Evolutionary conservation across 78 protist genomes (phyloP), one percentile per base, ranked within the genome.

Genomic region (Protostelium mycophagum): DNA sequence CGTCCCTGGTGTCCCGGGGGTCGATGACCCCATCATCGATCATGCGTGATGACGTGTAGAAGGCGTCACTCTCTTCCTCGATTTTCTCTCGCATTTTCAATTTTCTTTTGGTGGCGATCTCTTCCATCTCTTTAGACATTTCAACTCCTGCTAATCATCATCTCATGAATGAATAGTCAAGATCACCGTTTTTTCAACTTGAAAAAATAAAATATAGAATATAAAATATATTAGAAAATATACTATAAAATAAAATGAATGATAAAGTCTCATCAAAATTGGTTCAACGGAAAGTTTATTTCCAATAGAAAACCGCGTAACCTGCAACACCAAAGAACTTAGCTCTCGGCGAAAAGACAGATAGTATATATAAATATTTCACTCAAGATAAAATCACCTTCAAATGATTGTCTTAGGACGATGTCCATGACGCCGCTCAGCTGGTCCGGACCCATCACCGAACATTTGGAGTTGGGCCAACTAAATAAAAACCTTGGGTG

Each of bases 21-120:
- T 92, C 96, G 87, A 98, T 98, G 37, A 98, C 94, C 85, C 99
- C 99, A 85, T 98, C 99, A 91, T 98, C 99, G 85, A 88, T 1
- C n/a, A 28, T 0, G 37, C 34, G 38, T 10, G 91, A 0, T 29
- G 91, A 84, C 28, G 51, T 1, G 84, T 83, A 88, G 91, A 88
- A 91, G 35, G 84, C 88, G 83, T 99, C 99, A 98, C 35, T 97
- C 90, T 5, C 95, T 88, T 36, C 35, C 38, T 90, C 16, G 37
- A 28, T 87, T 35, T 37, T 38, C 38, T 37, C 1, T 1, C 16
- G 35, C 89, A 25, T 23, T 1, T 1, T 25, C 89, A n/a, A 0
- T 51, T 1, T 1, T 37, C 89, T 37, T 10, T n/a, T 10, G 35
- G 23, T 36, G 1, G 31, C 28, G 25, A 84, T 23, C 73, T 51